These are phyloP conservation scores for Claviceps pusilla DNA, from an alignment of 2,329 filamentous ascomycete genomes.

Conservation along the genomic window DNA sequence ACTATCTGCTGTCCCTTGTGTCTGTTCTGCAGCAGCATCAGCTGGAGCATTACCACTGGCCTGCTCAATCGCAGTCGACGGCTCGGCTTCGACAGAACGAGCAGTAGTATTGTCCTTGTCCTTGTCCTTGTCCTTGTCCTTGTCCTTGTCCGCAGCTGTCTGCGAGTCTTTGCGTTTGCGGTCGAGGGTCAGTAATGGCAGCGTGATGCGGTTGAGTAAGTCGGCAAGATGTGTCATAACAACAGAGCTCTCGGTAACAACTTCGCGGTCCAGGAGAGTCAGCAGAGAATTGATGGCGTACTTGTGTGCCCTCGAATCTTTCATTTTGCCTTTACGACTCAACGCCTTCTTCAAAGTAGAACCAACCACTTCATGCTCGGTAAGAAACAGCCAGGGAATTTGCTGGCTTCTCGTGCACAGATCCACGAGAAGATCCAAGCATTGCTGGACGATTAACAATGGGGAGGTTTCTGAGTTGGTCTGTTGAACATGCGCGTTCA, in stretches of 20 bases:
- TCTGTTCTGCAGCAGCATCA: slow-evolving; percentile 13
- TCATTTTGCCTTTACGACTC: slow-evolving; percentile 74
- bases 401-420: slow-evolving; percentile 74
- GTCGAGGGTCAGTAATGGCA: slow-evolving; percentile 67
- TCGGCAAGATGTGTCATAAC: slow-evolving; percentile 91
- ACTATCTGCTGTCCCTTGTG: slow-evolving; percentile 12
- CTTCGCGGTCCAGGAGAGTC: slow-evolving; percentile 73
- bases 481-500: slow-evolving; percentile 23
- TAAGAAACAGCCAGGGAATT: slow-evolving; percentile 81
- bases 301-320: slow-evolving; percentile 69
- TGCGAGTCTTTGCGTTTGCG: slow-evolving; percentile 34
- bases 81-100: slow-evolving; percentile 15
- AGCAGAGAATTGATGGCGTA: slow-evolving; percentile 87
- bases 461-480: slow-evolving; percentile 81
- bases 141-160: slow-evolving; percentile 19
- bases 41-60: slow-evolving; percentile 6
- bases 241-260: slow-evolving; percentile 92
- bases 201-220: slow-evolving; percentile 74
- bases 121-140: slow-evolving; percentile 11
- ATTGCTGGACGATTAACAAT: slow-evolving; percentile 89
- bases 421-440: slow-evolving; percentile 69
- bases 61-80: slow-evolving; percentile 12
- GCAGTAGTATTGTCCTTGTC: slow-evolving; percentile 12
- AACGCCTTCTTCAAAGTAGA: slow-evolving; percentile 61
- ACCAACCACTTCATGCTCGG: slow-evolving; percentile 68